These are phyloP conservation scores for Scenedesmus sp. DNA, from an alignment of 163 green algal genomes.

Conservation along the genomic window DNA sequence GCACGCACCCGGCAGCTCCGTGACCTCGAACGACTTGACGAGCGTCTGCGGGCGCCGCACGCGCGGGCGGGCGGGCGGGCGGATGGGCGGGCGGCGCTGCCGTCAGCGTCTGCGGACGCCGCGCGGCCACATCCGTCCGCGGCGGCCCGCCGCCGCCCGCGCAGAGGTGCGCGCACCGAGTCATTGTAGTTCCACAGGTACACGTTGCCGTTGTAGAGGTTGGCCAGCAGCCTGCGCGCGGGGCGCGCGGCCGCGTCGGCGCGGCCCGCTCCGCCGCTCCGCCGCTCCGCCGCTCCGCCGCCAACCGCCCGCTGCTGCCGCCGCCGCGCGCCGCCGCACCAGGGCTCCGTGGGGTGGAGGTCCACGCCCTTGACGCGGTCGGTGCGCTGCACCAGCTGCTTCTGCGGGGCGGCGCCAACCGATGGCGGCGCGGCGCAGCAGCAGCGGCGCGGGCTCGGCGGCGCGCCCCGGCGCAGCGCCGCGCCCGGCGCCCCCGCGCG, in stretches of 20 bases:
- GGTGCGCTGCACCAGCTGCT: constrained; percentile 85
- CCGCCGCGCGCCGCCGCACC: constrained; percentile 65
- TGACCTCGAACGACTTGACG: constrained; percentile 99
- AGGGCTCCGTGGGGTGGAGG: constrained; percentile 98
- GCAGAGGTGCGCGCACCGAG: constrained; percentile 73
- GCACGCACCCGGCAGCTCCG: constrained; percentile 87
- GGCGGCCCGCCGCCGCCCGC: no score
- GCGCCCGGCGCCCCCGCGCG: no score
- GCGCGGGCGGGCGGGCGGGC: no score
- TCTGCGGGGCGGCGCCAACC: constrained; percentile 34
- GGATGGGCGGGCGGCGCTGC: no score
- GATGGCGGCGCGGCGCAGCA: no score
- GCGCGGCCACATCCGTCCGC: no score
- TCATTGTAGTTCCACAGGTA: constrained; percentile 98
- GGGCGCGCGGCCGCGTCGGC: background rate
- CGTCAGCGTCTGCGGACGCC: no score
- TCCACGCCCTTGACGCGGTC: constrained; percentile 99
- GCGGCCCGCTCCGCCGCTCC: background rate
- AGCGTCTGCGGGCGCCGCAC: constrained; percentile 74
- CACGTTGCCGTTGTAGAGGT: constrained; percentile 97
- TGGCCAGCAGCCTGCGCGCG: constrained; percentile 89
- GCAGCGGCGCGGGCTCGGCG: background rate
- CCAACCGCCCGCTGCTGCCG: background rate
- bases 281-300: background rate
- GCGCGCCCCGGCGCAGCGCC: background rate